These are phyloP conservation scores for Crotalaria pallida DNA, from an alignment of 306 rosid genomes.

Conservation along the genomic window DNA sequence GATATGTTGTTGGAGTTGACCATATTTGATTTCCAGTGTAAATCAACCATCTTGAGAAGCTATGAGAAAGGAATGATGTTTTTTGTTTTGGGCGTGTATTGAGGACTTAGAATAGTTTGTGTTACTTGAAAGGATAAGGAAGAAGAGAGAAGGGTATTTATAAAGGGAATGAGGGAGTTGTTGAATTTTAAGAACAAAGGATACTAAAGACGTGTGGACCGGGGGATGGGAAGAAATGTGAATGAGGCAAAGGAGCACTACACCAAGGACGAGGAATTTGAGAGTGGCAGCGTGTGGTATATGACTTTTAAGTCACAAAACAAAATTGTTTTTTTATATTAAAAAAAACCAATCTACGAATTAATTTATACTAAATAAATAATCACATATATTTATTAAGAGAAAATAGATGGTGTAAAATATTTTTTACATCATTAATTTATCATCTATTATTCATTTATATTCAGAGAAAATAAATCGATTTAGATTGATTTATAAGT, in stretches of 20 bases:
- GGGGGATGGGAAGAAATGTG: background rate
- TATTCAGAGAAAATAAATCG: no score
- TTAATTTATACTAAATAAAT: no score
- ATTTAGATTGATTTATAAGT: no score
- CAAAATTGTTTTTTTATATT: no score
- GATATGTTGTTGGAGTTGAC: constrained; percentile 47
- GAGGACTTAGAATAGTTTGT: background rate
- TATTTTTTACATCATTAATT: no score
- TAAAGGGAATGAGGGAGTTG: background rate
- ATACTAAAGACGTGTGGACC: constrained; percentile 69
- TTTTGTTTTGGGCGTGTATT: background rate
- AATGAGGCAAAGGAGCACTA: background rate
- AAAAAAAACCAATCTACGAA: no score
- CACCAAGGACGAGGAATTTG: constrained; percentile 29
- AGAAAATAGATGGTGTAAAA: no score
- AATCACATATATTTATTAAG: no score
- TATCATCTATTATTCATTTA: no score
- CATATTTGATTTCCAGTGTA: constrained; percentile 68
- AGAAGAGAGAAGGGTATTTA: constrained; percentile 28
- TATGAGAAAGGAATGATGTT: background rate
- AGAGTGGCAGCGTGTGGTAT: constrained; percentile 24
- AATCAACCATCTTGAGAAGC: constrained; percentile 51
- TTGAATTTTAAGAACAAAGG: background rate
- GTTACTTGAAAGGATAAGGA: background rate
- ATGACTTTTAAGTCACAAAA: background rate